Base-by-base conservation (phyloP, 2,329 filamentous ascomycete genomes). In the Emmonsiellopsis sp. region DNA sequence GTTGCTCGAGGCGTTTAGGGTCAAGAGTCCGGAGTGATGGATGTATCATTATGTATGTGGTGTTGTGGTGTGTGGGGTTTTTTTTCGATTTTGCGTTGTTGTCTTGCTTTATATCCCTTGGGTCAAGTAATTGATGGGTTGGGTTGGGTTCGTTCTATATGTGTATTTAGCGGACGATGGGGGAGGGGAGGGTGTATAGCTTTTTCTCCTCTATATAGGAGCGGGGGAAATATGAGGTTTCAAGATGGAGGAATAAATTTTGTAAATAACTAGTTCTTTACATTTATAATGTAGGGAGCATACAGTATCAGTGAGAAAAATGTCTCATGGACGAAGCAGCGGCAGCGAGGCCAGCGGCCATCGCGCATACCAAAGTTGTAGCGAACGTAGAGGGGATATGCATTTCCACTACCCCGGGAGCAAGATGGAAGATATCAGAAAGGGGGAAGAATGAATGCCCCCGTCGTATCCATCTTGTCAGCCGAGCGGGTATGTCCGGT, bases 1-100 rank as follows among this genome's bases (percentile, higher is more conserved):
- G 9, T 70, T 85, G 42, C 64, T 73, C 17, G 71, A 72, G 43
- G 73, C 68, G 3, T 76, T 77, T 58, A 67, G 72, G 6, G 49
- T 51, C 7, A 51, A 51, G 42, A 43, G 21, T 43, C 17, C 10
- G 17, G 34, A 49, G 46, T 49, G 34, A 39, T 39, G 21, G 21
- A 27, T 27, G 21, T 3, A 27, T 27, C 5, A 27, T 27, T 27
- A 27, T 27, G 21, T 27, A 27, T 27, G 21, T 27, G 21, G 37
- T 40, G 37, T 14, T 40, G 14, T 40, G 37, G 21, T 27, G 21
- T 27, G 21, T 27, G 21, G 21, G 21, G 21, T 3, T 40, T 40
- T 11, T 11, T 40, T 40, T 40, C 6, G 37, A 4, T 1, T 11
- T 40, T 11, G 3, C 6, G 37, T 40, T 14, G 11, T 40, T 40